A percentile compares a stretch with the other conserved stretches of the same genome.
Conservation (phyloP, 768 basidiomycete species). For the Gelatoporia subvermispora region DNA sequence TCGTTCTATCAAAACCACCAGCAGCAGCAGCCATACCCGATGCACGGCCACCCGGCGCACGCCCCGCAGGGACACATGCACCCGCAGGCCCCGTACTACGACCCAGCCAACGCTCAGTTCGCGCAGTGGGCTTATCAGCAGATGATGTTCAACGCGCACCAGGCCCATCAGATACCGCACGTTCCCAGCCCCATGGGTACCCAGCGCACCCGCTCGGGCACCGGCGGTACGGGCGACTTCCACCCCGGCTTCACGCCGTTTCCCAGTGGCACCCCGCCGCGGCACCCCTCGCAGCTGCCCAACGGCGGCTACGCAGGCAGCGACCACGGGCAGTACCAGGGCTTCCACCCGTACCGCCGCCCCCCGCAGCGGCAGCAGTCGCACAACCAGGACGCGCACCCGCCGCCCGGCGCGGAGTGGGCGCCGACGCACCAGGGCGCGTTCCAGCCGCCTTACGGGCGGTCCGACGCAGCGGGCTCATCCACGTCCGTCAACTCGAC, state of each 20-base stretch:
- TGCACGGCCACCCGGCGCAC: constrained; percentile 30
- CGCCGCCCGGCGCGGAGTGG: constrained; percentile 37
- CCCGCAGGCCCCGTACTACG: constrained; percentile 59
- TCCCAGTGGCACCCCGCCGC: constrained; percentile 67
- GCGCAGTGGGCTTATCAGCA: constrained; percentile 90
- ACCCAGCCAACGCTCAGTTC: constrained; percentile 72
- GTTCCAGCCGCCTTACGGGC: constrained; percentile 75
- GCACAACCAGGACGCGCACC: constrained; percentile 21
- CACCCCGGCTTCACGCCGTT: constrained; percentile 55
- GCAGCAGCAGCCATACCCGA: constrained; percentile 51
- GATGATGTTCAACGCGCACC: constrained; percentile 73
- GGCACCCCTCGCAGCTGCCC: constrained; percentile 44
- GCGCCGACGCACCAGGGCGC: constrained; percentile 31
- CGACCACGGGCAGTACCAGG: constrained; percentile 40
- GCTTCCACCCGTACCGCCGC: constrained; percentile 81
- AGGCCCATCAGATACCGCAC: constrained; percentile 42
- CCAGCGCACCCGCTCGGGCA: constrained; percentile 38
- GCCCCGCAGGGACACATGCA: constrained; percentile 35
- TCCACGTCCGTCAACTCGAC: constrained; percentile 73
- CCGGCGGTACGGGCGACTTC: constrained; percentile 57
- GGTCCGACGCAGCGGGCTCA: constrained; percentile 75
- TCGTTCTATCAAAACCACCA: constrained; percentile 71
- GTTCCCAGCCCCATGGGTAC: constrained; percentile 19
- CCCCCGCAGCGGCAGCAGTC: constrained; percentile 43
- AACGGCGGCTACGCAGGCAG: constrained; percentile 32